Evolutionary conservation across 2,329 filamentous ascomycete species (phyloP), one percentile per base, ranked within the genome.

Genomic region (Penicillium vulpinum): DNA sequence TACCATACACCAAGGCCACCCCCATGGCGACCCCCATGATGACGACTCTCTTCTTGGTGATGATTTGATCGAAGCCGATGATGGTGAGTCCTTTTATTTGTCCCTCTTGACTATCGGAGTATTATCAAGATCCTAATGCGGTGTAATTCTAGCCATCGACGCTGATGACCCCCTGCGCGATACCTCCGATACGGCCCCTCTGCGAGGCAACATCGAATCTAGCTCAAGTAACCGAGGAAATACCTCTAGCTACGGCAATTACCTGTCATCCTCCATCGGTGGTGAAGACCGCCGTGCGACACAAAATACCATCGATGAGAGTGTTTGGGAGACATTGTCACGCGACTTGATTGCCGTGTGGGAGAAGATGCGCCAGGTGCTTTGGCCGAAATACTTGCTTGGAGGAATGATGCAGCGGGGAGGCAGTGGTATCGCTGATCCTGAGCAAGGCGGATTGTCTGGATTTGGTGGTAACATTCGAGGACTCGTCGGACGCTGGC

Each of bases 311-410:
- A 95, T 99, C 74, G 94, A 99, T 75, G 94, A 99, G 78, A 88
- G 87, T 2, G 94, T 99, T 39, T 99, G 94, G 94, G 91, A 93
- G 41, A 99, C 94, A n/a, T 81, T 99, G 59, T 91, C 90, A 51
- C 88, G 94, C 65, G 94, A 99, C 75, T 79, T 99, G 63, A 78
- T 93, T 8, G 94, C 92, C 26, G 91, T 97, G 35, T 97, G 94
- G 93, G 90, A 91, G 78, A 99, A 99, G 83, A 91, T 99, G 88
- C 88, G 90, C 75, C 93, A 97, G 80, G 94, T 99, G 38, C 85
- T 99, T 59, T 99, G 91, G 77, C 94, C 94, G 18, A 92, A 92
- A 71, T 97, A 97, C 78, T 83, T 99, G 47, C 88, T 99, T 24
- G 85, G 85, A 39, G 85, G 85, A 38, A 80, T 87, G 69, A 76